A percentile compares a stretch with the other conserved stretches of the same genome.
Evolutionary conservation across 176 grass and related monocot genomes (phyloP).

Genomic region (Avena insularis): DNA sequence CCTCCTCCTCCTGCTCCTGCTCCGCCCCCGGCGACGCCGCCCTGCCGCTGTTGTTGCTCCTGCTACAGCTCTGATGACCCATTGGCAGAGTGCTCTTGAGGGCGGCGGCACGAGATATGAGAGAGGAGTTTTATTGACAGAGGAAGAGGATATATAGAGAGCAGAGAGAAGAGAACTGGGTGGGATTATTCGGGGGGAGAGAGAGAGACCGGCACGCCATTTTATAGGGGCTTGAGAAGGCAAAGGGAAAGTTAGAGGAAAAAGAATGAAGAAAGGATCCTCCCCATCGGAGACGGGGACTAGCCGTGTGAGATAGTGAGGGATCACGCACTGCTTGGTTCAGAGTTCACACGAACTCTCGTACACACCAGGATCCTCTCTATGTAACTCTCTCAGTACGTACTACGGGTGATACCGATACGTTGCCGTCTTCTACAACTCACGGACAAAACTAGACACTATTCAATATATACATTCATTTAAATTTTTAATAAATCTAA

Average conservation of each 20-base stretch:
- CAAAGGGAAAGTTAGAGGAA: neutral
- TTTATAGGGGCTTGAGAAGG: slow-evolving; percentile 42
- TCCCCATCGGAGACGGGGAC: neutral
- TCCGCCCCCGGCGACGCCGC: neutral
- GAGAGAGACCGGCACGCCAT: slow-evolving; percentile 30
- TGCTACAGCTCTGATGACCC: slow-evolving; percentile 28
- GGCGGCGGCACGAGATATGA: too few species aligned
- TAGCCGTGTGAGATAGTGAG: neutral
- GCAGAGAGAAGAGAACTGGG: neutral
- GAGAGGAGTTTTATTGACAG: too few species aligned
- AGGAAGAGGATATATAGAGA: neutral
- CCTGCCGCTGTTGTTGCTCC: neutral
- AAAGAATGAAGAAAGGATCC: slow-evolving; percentile 10
- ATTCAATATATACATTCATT: too few species aligned
- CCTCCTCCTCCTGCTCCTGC: neutral
- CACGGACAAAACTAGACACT: slow-evolving; percentile 3
- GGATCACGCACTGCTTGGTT: neutral
- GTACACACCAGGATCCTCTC: neutral
- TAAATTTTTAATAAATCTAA: too few species aligned
- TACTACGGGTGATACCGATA: neutral
- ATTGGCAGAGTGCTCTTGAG: neutral
- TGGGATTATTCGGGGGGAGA: neutral
- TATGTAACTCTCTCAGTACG: neutral
- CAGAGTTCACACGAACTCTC: neutral
- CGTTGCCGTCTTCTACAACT: neutral